A percentile compares a stretch with the other conserved stretches of the same genome.
These are phyloP conservation scores for Hypoxylon intermedium DNA, from an alignment of 495 filamentous ascomycete genomes.

Conservation along the genomic window DNA sequence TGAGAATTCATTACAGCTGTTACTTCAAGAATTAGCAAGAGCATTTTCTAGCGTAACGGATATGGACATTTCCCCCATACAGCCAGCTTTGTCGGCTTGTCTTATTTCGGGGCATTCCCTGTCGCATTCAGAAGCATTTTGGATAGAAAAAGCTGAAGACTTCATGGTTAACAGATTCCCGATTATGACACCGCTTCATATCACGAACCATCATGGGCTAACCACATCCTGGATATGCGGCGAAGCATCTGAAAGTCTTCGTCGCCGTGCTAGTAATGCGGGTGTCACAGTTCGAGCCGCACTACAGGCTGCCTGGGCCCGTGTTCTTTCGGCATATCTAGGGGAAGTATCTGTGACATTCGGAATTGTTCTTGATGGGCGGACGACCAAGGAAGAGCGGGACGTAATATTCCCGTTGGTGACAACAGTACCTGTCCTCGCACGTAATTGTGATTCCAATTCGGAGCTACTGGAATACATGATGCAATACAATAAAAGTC, in stretches of 20 bases:
- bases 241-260: slow-evolving; percentile 51
- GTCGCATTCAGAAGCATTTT: slow-evolving; percentile 60
- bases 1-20: slow-evolving; percentile 67
- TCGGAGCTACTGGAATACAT: slow-evolving; percentile 61
- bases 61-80: slow-evolving; percentile 38
- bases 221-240: slow-evolving; percentile 51
- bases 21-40: slow-evolving; percentile 63
- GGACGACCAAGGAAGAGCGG: slow-evolving; percentile 61
- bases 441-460: slow-evolving; percentile 59
- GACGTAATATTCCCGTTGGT: slow-evolving; percentile 73
- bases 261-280: slow-evolving; percentile 56
- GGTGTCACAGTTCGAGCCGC: slow-evolving; percentile 74
- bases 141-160: slow-evolving; percentile 61
- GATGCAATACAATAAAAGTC: slow-evolving; percentile 64
- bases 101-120: slow-evolving; percentile 50
- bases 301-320: slow-evolving; percentile 76
- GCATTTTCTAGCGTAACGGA: slow-evolving; percentile 6
- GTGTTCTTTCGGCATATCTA: slow-evolving; percentile 72
- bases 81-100: slow-evolving; percentile 58
- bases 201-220: slow-evolving; percentile 45
- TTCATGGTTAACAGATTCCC: slow-evolving; percentile 70
- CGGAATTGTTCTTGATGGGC: slow-evolving; percentile 76
- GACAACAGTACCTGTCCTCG: slow-evolving; percentile 71
- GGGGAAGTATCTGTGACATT: slow-evolving; percentile 73
- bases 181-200: slow-evolving; percentile 67